These are phyloP conservation scores for Aspergillus pseudoterreus DNA, from an alignment of 2,329 filamentous ascomycete genomes.

Conservation along the genomic window DNA sequence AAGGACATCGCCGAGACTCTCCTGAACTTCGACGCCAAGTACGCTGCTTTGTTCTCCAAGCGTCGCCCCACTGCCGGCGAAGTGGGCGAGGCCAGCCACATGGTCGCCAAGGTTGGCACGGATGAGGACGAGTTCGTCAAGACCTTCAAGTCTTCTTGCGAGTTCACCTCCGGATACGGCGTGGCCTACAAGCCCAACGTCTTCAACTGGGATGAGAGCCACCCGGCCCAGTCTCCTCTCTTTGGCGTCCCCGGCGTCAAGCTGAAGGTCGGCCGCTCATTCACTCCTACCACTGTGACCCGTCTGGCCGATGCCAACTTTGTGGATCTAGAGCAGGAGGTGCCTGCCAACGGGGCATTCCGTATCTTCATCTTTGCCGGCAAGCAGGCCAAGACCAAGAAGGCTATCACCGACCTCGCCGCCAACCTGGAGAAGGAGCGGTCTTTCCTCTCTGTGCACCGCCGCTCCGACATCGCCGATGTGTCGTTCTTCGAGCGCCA, in stretches of 20 bases:
- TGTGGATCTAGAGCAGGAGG: constrained; percentile 84
- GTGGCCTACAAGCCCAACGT: constrained; percentile 79
- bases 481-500: constrained; percentile 76
- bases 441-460: constrained; percentile 70
- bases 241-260: constrained; percentile 65
- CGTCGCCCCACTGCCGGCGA: constrained; percentile 69
- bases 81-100: constrained; percentile 61
- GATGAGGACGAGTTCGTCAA: constrained; percentile 72
- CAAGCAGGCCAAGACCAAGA: constrained; percentile 53
- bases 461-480: constrained; percentile 56
- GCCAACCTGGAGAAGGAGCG: constrained; percentile 59
- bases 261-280: constrained; percentile 68
- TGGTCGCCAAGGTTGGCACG: constrained; percentile 20
- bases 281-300: constrained; percentile 77
- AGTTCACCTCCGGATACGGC: constrained; percentile 89
- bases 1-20: constrained; percentile 80
- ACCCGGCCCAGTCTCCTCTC: constrained; percentile 66
- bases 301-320: constrained; percentile 85
- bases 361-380: constrained; percentile 85
- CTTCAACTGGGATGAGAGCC: constrained; percentile 75
- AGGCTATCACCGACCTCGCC: constrained; percentile 68
- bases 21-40: constrained; percentile 81
- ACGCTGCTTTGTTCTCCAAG: constrained; percentile 84
- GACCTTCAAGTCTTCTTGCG: constrained; percentile 86
- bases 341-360: constrained; percentile 85